These are phyloP conservation scores for Tetrapisispora fleetii DNA, from an alignment of 805 yeast genomes.

Conservation along the genomic window DNA sequence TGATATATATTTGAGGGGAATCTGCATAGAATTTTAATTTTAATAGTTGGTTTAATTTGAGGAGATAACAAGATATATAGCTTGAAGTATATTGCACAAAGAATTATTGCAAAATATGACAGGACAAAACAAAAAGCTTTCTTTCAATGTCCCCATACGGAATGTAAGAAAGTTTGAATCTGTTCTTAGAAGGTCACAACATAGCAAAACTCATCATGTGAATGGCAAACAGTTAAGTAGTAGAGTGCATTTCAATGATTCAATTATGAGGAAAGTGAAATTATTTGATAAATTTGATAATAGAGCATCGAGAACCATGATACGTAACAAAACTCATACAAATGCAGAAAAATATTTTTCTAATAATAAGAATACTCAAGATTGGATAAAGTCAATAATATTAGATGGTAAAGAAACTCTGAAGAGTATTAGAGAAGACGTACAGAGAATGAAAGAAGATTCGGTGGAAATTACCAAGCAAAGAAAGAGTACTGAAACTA, in stretches of 20 bases:
- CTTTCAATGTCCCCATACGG: conserved; percentile 15
- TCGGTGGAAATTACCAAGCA: neutral
- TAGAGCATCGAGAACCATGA: neutral
- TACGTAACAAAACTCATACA: neutral
- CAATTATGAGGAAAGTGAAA: neutral
- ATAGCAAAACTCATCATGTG: neutral
- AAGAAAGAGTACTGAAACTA: neutral
- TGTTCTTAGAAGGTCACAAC: neutral
- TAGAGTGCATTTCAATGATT: neutral
- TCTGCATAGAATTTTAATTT: too few species aligned
- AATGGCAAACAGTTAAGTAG: neutral
- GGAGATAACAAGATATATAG: neutral
- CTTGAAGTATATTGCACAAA: neutral
- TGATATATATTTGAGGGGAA: too few species aligned
- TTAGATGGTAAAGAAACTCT: neutral
- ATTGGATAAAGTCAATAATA: neutral
- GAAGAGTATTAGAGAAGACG: neutral
- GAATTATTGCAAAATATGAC: neutral
- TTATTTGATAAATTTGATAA: neutral
- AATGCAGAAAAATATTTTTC: neutral
- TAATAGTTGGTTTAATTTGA: too few species aligned
- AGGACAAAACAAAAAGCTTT: neutral
- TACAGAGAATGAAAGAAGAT: neutral
- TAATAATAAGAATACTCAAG: neutral
- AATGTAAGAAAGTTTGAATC: conserved; percentile 13